Evolutionary conservation across 1,284 basidiomycete species (phyloP).

Genomic region (Cerrena zonata): DNA sequence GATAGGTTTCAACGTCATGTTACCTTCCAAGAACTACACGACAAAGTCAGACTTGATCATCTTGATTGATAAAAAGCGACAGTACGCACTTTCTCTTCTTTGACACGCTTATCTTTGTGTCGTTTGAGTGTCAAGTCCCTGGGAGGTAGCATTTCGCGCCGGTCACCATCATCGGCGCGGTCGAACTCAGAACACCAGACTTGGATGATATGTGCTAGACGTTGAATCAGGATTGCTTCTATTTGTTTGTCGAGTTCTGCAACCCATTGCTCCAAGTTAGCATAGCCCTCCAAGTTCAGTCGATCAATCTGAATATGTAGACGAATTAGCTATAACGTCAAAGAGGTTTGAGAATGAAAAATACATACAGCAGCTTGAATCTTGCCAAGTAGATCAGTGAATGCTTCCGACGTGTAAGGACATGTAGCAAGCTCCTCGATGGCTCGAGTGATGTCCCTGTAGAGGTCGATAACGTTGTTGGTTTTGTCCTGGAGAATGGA

Average conservation of each 20-base stretch:
- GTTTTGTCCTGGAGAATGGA: slow-evolving; percentile 90
- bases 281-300: slow-evolving; percentile 92
- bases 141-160: slow-evolving; percentile 44
- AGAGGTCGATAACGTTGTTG: slow-evolving; percentile 86
- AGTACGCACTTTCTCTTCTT: slow-evolving; percentile 65
- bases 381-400: slow-evolving; percentile 71
- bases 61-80: no score
- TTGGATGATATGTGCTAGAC: slow-evolving; percentile 76
- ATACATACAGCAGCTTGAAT: slow-evolving; percentile 78
- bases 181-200: slow-evolving; percentile 87
- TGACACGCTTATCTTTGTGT: slow-evolving; percentile 56
- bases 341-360: background rate
- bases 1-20: slow-evolving; percentile 74
- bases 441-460: slow-evolving; percentile 77
- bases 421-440: slow-evolving; percentile 87
- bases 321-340: no score
- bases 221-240: slow-evolving; percentile 74
- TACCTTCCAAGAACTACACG: slow-evolving; percentile 59
- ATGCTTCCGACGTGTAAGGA: slow-evolving; percentile 77
- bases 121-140: slow-evolving; percentile 59
- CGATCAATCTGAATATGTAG: slow-evolving; percentile 74
- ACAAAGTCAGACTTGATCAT: background rate
- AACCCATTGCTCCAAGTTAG: slow-evolving; percentile 97
- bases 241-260: slow-evolving; percentile 83
- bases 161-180: slow-evolving; percentile 59